Conservation (phyloP, 148 eudicot genomes). For the Dianthus caryophyllus region DNA sequence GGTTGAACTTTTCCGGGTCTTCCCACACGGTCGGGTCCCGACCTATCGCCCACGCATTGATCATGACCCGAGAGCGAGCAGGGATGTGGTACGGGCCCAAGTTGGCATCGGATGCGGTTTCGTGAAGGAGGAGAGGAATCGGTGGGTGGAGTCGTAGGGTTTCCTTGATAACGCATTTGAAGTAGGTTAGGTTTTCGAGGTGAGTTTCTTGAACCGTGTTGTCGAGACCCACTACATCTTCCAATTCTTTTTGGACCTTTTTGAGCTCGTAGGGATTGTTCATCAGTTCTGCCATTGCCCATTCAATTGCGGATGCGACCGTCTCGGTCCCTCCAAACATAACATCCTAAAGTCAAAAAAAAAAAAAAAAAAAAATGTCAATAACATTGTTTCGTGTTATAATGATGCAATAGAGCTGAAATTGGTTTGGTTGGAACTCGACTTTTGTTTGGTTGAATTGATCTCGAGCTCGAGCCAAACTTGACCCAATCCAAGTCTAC, state of each 20-base stretch:
- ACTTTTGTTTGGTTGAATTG: too few relatives aligned
- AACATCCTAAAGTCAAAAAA: conserved; percentile 37
- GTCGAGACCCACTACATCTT: conserved; percentile 40
- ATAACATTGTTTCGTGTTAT: background rate
- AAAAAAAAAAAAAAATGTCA: too few relatives aligned
- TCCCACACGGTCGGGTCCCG: conserved; percentile 46
- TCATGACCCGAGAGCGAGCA: conserved; percentile 39
- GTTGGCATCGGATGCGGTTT: conserved; percentile 37
- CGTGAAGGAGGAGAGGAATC: conserved; percentile 55
- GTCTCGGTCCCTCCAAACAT: conserved; percentile 83
- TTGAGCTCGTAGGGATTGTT: conserved; percentile 46
- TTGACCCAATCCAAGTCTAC: too few relatives aligned
- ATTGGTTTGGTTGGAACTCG: too few relatives aligned
- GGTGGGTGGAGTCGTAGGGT: conserved; percentile 65
- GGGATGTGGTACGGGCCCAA: conserved; percentile 47
- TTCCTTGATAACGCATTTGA: conserved; percentile 47
- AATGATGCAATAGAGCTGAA: too few relatives aligned
- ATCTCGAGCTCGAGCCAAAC: too few relatives aligned
- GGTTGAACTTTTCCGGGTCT: conserved; percentile 41
- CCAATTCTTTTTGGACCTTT: conserved; percentile 44
- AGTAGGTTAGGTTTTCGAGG: conserved; percentile 42
- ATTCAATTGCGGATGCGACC: conserved; percentile 63
- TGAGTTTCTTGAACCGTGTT: conserved; percentile 50
- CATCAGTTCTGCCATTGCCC: conserved; percentile 68
- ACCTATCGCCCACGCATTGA: conserved; percentile 50